Evolutionary conservation across 2,329 filamentous ascomycete genomes (phyloP), one percentile per base, ranked within the genome.

Genomic region (Colletotrichum higginsianum): DNA sequence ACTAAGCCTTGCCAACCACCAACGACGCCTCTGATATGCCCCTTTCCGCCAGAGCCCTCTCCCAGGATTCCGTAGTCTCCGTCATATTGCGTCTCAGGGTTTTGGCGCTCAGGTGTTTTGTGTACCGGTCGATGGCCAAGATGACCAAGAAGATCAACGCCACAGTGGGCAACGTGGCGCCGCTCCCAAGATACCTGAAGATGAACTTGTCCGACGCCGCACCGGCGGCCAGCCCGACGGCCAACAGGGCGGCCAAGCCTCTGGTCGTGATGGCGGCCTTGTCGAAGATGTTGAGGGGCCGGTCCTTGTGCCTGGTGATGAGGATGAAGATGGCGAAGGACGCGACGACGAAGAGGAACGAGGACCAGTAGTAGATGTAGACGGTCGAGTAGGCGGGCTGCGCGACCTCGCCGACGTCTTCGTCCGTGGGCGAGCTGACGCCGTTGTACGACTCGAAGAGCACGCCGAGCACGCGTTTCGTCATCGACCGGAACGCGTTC

Each of bases 361-460:
- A 72, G n/a, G 40, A 40, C 69, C 69, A 72, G 47, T 72, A 72
- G 66, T 72, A 72, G 8, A 64, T 49, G n/a, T 72, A 72, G 18
- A 72, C 61, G 2, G 69, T 68, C 13, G 47, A 68, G 47, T 68
- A 72, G 9, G 65, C 69, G 11, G 69, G 69, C 16, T 68, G 46
- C 5, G 60, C 65, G 5, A 69, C 42, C 0, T 65, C 61, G 4
- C 66, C 66, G 11, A 60, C 52, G 15, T 69, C 66, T 21, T 42
- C 16, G 12, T 53, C 64, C 15, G 38, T 52, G 0, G 58, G 50
- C 3, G 58, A 49, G 35, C 35, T 58, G n/a, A 63, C 26, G 8
- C 64, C 64, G 65, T 72, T 72, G 30, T 64, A 67, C 35, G 66
- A 60, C 47, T 69, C 56, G n/a, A 68, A 67, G 0, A 72, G 35